A percentile compares a stretch with the other conserved stretches of the same genome.
These are phyloP conservation scores for Apiotrichum mycotoxinovorans DNA, from an alignment of 1,284 basidiomycete genomes.

Conservation along the genomic window DNA sequence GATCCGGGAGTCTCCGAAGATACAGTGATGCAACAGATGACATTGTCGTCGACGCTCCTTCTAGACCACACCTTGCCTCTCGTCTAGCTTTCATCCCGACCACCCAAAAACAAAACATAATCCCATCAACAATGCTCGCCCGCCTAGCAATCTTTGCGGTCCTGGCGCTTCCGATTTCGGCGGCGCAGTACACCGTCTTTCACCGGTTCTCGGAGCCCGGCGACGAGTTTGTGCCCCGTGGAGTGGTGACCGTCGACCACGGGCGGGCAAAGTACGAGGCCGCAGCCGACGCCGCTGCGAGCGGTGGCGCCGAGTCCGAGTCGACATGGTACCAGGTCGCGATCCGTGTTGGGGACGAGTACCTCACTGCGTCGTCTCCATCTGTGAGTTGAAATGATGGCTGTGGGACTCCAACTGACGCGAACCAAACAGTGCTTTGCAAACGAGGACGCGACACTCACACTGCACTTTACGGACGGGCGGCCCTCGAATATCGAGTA, in stretches of 20 bases:
- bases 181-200: slow-evolving; percentile 18
- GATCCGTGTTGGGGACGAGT: slow-evolving; percentile 11
- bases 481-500: slow-evolving; percentile 11
- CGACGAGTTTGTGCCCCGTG: slow-evolving; percentile 11
- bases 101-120: neutral
- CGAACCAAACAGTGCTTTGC: slow-evolving; percentile 17
- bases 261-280: neutral
- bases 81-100: neutral
- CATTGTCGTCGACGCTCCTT: no score
- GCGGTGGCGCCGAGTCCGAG: neutral
- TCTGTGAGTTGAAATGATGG: slow-evolving; percentile 11
- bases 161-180: slow-evolving; percentile 7
- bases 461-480: slow-evolving; percentile 2
- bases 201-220: slow-evolving; percentile 14
- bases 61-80: no score
- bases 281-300: neutral
- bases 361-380: slow-evolving; percentile 13
- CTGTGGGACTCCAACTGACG: neutral
- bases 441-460: neutral
- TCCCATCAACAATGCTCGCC: slow-evolving; percentile 10
- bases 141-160: slow-evolving; percentile 3
- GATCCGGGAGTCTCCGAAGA: no score
- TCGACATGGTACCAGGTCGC: slow-evolving; percentile 22
- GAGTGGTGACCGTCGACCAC: slow-evolving; percentile 8
- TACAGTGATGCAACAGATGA: no score